A percentile compares a stretch with the other conserved stretches of the same genome.
These are phyloP conservation scores for Chaetomiaceae sp. DNA, from an alignment of 2,329 filamentous ascomycete species.

Conservation along the genomic window DNA sequence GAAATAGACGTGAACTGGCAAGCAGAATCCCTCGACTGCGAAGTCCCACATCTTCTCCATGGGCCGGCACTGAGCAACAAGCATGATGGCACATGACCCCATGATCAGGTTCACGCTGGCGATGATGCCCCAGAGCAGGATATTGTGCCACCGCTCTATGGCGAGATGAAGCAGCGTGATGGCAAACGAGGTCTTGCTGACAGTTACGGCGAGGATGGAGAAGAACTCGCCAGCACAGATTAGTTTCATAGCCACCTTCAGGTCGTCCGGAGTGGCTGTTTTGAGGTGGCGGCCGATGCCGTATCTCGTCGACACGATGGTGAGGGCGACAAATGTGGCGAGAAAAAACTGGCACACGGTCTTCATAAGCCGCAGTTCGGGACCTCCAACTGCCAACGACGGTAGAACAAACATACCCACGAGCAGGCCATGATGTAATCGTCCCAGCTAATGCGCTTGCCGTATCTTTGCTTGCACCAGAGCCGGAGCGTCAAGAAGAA, in stretches of 20 bases:
- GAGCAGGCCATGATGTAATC: too few relatives aligned
- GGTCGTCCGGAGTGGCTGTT: neutral
- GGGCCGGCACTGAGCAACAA: neutral
- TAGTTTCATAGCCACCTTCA: neutral
- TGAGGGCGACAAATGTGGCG: too few relatives aligned
- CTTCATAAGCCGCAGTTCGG: too few relatives aligned
- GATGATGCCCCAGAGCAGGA: neutral
- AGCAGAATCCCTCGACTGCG: neutral
- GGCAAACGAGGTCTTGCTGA: slow-evolving; percentile 32
- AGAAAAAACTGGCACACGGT: too few relatives aligned
- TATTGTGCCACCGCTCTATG: neutral
- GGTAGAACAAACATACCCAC: too few relatives aligned
- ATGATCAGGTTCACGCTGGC: neutral
- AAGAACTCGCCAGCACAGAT: slow-evolving; percentile 13
- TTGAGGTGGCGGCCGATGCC: neutral
- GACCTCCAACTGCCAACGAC: too few relatives aligned
- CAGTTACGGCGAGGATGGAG: slow-evolving; percentile 29
- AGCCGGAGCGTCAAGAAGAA: too few relatives aligned
- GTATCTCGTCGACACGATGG: neutral
- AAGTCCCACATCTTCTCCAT: neutral
- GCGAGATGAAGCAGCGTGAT: slow-evolving; percentile 24
- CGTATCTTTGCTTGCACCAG: too few relatives aligned
- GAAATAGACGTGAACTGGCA: neutral
- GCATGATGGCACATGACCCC: neutral
- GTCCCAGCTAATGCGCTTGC: too few relatives aligned